Evolutionary conservation across 2,329 filamentous ascomycete genomes (phyloP).

Genomic region (Fusarium protoensiforme): DNA sequence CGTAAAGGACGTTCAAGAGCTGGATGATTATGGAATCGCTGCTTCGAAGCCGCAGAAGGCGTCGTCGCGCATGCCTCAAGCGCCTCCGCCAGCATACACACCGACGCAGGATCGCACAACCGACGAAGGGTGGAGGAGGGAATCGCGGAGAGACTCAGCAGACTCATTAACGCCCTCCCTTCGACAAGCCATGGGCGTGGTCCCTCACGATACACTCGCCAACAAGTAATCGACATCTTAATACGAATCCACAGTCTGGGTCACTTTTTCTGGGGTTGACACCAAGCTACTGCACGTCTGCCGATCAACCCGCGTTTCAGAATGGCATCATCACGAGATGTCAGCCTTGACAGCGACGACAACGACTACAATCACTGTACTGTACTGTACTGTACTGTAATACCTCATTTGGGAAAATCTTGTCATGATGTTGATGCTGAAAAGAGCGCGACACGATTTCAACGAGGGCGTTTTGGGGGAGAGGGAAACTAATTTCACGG

Average conservation of each 20-base stretch:
- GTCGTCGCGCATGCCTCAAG: slow-evolving; percentile 22
- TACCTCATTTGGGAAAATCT: neutral
- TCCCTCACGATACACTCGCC: slow-evolving; percentile 31
- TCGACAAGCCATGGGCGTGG: slow-evolving; percentile 36
- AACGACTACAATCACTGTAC: neutral
- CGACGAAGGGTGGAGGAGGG: slow-evolving; percentile 8
- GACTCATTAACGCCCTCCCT: slow-evolving; percentile 40
- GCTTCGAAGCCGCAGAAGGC: slow-evolving; percentile 1
- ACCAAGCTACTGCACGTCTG: slow-evolving; percentile 24
- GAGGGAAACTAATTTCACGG: neutral
- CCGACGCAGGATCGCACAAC: slow-evolving; percentile 14
- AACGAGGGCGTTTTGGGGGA: slow-evolving; percentile 18
- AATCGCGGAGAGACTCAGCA: slow-evolving; percentile 21
- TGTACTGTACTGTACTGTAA: neutral
- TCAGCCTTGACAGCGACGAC: neutral
- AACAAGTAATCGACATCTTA: slow-evolving; percentile 20
- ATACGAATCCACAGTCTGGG: neutral
- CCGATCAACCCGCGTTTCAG: slow-evolving; percentile 9
- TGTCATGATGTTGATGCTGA: neutral
- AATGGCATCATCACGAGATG: neutral
- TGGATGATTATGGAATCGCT: slow-evolving; percentile 42
- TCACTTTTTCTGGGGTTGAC: neutral
- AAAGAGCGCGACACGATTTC: neutral
- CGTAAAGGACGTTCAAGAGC: slow-evolving; percentile 38
- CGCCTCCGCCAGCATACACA: slow-evolving; percentile 29